Evolutionary conservation across 768 basidiomycete genomes (phyloP).

Genomic region (Hygrophoropsis aurantiaca): DNA sequence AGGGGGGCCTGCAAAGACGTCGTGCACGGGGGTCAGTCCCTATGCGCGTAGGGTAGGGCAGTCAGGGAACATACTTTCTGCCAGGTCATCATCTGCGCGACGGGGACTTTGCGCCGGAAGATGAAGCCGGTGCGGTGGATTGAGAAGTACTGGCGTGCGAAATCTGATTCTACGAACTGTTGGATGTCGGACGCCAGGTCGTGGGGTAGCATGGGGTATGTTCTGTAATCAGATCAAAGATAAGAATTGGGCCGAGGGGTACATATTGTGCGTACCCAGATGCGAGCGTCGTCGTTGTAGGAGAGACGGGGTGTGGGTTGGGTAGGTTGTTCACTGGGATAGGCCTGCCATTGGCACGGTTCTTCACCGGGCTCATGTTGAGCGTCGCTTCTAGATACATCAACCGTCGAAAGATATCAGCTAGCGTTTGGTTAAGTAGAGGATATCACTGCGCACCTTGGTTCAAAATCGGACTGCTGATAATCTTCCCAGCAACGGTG

Average conservation of each 20-base stretch:
- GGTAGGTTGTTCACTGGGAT: constrained; percentile 50
- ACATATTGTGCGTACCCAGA: background rate
- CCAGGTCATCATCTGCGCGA: constrained; percentile 89
- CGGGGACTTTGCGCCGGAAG: constrained; percentile 77
- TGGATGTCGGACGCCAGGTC: constrained; percentile 84
- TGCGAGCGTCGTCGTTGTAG: constrained; percentile 63
- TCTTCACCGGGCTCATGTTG: constrained; percentile 75
- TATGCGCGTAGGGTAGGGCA: too few species aligned
- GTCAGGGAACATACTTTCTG: constrained; percentile 70
- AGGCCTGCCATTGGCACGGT: constrained; percentile 58
- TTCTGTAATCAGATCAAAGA: constrained; percentile 40
- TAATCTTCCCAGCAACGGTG: constrained; percentile 59
- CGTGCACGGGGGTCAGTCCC: background rate
- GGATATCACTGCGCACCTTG: constrained; percentile 47
- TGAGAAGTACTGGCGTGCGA: constrained; percentile 85
- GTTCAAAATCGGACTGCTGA: constrained; percentile 70
- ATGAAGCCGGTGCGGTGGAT: constrained; percentile 89
- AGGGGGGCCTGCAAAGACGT: constrained; percentile 52
- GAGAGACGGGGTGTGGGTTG: constrained; percentile 39
- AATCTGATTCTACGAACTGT: constrained; percentile 84
- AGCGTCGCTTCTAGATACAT: constrained; percentile 54
- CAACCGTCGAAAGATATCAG: background rate
- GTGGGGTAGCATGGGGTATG: constrained; percentile 74
- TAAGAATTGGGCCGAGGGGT: too few species aligned
- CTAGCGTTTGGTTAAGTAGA: background rate